These are phyloP conservation scores for Botryosphaeria agaves DNA, from an alignment of 2,329 filamentous ascomycete genomes.

Conservation along the genomic window DNA sequence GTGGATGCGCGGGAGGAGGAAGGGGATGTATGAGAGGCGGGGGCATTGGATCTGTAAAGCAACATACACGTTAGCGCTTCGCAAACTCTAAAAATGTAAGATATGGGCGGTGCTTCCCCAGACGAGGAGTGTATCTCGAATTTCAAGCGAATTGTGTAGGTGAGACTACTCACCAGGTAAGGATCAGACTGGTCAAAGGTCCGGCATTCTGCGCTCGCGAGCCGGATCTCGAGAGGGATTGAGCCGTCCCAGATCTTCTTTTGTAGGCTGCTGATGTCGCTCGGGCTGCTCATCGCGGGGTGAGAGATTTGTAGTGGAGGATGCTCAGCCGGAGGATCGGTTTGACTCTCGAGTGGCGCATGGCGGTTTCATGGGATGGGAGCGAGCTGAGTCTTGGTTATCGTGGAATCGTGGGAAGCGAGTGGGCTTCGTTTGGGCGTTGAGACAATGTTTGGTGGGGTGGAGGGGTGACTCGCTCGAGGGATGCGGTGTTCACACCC, in stretches of 20 bases:
- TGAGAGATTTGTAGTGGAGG: too few relatives aligned
- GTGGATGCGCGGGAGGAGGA: conserved; percentile 44
- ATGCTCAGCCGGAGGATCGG: too few relatives aligned
- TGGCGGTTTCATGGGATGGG: too few relatives aligned
- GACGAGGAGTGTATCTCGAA: too few relatives aligned
- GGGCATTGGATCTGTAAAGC: conserved; percentile 37
- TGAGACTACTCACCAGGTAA: conserved; percentile 34
- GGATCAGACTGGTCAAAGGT: conserved; percentile 41
- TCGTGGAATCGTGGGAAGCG: too few relatives aligned
- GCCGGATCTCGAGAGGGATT: conserved; percentile 40
- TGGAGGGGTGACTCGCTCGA: too few relatives aligned
- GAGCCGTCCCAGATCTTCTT: conserved; percentile 40
- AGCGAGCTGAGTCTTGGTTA: too few relatives aligned
- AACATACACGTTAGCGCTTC: background rate
- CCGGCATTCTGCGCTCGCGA: conserved; percentile 41
- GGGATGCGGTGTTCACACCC: too few relatives aligned
- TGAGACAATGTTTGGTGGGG: too few relatives aligned
- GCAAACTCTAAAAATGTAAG: background rate
- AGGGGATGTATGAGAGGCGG: conserved; percentile 50
- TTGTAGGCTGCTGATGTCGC: conserved; percentile 23
- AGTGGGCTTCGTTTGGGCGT: too few relatives aligned
- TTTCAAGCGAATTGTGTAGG: background rate
- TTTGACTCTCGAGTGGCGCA: too few relatives aligned
- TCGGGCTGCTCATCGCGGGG: conserved; percentile 8
- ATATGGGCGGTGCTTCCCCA: too few relatives aligned